Conservation (phyloP, 2,329 filamentous ascomycete genomes). For the Cryphonectria japonica region DNA sequence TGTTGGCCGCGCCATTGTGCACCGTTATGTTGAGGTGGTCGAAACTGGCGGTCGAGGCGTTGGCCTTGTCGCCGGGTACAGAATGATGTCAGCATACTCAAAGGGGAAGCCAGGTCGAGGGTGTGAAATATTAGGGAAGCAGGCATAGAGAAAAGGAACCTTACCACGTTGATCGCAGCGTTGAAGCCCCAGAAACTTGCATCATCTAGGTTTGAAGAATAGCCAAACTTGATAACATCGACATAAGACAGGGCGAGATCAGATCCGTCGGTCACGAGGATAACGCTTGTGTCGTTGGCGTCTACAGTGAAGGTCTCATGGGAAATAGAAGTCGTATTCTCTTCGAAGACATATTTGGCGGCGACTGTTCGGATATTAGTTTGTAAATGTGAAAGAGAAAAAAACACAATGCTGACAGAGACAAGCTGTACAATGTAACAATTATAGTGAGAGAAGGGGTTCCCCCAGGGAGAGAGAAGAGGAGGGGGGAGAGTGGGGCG, state of each 20-base stretch:
- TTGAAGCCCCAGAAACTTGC: conserved; percentile 35
- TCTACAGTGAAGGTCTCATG: conserved; percentile 1
- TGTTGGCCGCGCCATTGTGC: conserved; percentile 41
- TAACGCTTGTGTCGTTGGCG: conserved; percentile 32
- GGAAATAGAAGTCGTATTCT: not conserved
- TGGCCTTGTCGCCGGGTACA: not conserved
- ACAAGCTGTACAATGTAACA: not conserved
- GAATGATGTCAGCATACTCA: not conserved
- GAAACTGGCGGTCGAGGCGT: conserved; percentile 22
- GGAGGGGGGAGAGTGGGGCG: too few species aligned
- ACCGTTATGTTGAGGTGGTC: conserved; percentile 38
- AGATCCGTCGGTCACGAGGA: conserved; percentile 29
- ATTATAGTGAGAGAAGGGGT: not conserved
- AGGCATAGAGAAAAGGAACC: conserved; percentile 30
- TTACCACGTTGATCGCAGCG: conserved; percentile 39
- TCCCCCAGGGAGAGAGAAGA: too few species aligned
- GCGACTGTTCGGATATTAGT: not conserved
- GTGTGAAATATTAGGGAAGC: conserved; percentile 19
- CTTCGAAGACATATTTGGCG: not conserved
- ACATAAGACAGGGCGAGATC: conserved; percentile 35
- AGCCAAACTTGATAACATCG: conserved; percentile 37
- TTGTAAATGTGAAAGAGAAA: not conserved
- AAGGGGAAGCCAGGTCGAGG: not conserved
- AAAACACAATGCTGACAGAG: not conserved
- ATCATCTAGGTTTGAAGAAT: conserved; percentile 35